Percentiles rank a stretch among this genome's conserved stretches.
These are phyloP conservation scores for Luzula sylvatica DNA, from an alignment of 176 grass and related monocot species.

Conservation along the genomic window DNA sequence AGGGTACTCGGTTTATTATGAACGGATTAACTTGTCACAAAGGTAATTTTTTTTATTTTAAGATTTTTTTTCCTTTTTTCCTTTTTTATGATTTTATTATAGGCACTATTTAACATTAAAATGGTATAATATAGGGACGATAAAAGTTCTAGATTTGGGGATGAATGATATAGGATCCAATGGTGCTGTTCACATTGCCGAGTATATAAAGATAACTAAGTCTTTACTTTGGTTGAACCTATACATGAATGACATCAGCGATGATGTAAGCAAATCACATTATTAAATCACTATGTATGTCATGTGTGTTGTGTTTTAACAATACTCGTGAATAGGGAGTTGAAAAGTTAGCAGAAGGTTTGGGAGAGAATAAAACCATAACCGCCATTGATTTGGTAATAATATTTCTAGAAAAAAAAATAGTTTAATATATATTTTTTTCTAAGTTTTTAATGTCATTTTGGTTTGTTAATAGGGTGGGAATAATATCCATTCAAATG, in stretches of 20 bases:
- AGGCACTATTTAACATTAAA: slow-evolving; percentile 18
- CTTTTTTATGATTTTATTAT: slow-evolving; percentile 5
- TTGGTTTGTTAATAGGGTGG: slow-evolving; percentile 54
- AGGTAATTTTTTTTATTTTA: slow-evolving; percentile 49
- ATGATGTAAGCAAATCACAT: slow-evolving; percentile 42
- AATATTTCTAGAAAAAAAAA: neutral
- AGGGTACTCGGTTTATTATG: slow-evolving; percentile 51
- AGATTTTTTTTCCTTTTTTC: slow-evolving; percentile 9
- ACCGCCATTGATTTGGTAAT: slow-evolving; percentile 81
- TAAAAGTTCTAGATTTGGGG: slow-evolving; percentile 82
- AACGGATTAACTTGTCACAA: slow-evolving; percentile 57
- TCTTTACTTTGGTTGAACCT: slow-evolving; percentile 89
- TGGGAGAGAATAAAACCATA: slow-evolving; percentile 84
- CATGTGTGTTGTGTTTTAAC: slow-evolving; percentile 12
- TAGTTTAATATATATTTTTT: too few species aligned
- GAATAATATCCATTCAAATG: slow-evolving; percentile 91
- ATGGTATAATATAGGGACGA: slow-evolving; percentile 45
- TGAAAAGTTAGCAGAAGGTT: slow-evolving; percentile 81
- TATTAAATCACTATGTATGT: slow-evolving; percentile 12
- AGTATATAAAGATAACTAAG: slow-evolving; percentile 65
- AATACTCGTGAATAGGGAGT: slow-evolving; percentile 55
- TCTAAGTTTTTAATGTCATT: slow-evolving; percentile 1
- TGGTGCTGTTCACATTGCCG: slow-evolving; percentile 65
- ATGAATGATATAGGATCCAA: slow-evolving; percentile 79
- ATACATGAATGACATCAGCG: slow-evolving; percentile 90